Conservation (phyloP, 805 yeast species). For the Sugiyamaella smithiae region DNA sequence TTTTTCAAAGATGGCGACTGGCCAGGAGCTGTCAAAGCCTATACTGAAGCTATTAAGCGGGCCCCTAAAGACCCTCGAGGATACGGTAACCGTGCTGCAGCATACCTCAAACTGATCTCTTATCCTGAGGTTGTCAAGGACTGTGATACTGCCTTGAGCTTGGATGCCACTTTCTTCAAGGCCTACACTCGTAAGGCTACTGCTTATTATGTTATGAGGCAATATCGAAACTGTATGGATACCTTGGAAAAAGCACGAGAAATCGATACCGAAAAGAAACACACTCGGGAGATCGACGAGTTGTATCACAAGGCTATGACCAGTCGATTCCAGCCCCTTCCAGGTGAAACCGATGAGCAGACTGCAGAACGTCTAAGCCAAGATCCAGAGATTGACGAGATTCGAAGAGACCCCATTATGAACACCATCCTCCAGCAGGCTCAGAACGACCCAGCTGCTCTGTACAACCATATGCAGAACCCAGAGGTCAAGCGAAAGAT, state of each 20-base stretch:
- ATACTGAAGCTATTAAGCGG: constrained; percentile 93
- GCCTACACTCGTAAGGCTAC: constrained; percentile 97
- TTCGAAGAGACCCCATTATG: constrained; percentile 94
- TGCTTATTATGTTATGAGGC: constrained; percentile 87
- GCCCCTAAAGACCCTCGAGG: constrained; percentile 98
- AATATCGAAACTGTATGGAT: constrained; percentile 75
- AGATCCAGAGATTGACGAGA: constrained; percentile 91
- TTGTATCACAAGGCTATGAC: constrained; percentile 71
- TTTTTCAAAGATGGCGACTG: constrained; percentile 87
- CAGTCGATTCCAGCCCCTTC: constrained; percentile 73
- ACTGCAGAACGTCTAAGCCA: constrained; percentile 84
- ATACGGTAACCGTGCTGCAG: constrained; percentile 97
- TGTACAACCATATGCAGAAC: constrained; percentile 96
- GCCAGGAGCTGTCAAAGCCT: constrained; percentile 94
- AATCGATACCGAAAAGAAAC: constrained; percentile 62
- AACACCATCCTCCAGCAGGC: constrained; percentile 93
- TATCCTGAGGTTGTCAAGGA: constrained; percentile 96
- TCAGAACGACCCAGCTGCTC: constrained; percentile 90
- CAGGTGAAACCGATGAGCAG: constrained; percentile 91
- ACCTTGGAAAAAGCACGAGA: constrained; percentile 77
- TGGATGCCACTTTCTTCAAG: constrained; percentile 85
- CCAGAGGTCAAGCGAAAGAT: constrained; percentile 89
- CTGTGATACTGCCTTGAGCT: constrained; percentile 83
- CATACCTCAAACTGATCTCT: constrained; percentile 87
- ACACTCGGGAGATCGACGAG: constrained; percentile 74